Percentiles rank a stretch among this genome's conserved stretches.
These are phyloP conservation scores for Candida alai DNA, from an alignment of 805 yeast species.

Conservation along the genomic window DNA sequence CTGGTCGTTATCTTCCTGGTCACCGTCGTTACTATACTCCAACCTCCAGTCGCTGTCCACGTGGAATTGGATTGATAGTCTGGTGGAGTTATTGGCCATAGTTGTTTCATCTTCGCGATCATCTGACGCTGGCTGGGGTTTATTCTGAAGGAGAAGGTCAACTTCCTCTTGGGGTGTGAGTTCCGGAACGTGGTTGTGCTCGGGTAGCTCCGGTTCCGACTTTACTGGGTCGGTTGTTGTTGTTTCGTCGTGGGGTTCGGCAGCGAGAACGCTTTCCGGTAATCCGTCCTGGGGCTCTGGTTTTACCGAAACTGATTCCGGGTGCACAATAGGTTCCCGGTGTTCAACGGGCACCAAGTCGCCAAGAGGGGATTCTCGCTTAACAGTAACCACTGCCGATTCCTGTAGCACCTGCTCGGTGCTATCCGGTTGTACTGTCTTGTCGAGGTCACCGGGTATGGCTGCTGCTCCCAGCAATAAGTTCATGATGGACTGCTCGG, in stretches of 20 bases:
- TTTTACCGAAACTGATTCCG: not conserved
- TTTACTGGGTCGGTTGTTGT: no score
- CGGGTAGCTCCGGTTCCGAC: not conserved
- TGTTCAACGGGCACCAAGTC: not conserved
- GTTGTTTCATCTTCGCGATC: slow-evolving; percentile 5
- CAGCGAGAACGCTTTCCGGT: not conserved
- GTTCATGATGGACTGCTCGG: slow-evolving; percentile 40
- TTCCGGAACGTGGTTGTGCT: not conserved
- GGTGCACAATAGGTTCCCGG: not conserved
- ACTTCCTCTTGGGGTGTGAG: slow-evolving; percentile 11
- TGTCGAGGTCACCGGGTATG: not conserved
- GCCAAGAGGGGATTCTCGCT: not conserved
- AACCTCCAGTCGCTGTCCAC: slow-evolving; percentile 35
- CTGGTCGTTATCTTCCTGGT: slow-evolving; percentile 32
- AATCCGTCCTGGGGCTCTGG: not conserved
- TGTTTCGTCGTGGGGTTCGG: slow-evolving; percentile 3
- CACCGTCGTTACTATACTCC: slow-evolving; percentile 38
- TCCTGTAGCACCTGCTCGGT: not conserved
- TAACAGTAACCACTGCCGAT: not conserved
- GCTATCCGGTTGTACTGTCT: not conserved
- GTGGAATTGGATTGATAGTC: slow-evolving; percentile 26
- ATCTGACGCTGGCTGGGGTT: not conserved
- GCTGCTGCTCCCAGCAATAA: slow-evolving; percentile 24
- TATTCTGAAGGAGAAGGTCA: slow-evolving; percentile 1
- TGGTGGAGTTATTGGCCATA: slow-evolving; percentile 12